Base-by-base conservation (phyloP, 2,329 filamentous ascomycete species). In the Fusarium sublunatum region DNA sequence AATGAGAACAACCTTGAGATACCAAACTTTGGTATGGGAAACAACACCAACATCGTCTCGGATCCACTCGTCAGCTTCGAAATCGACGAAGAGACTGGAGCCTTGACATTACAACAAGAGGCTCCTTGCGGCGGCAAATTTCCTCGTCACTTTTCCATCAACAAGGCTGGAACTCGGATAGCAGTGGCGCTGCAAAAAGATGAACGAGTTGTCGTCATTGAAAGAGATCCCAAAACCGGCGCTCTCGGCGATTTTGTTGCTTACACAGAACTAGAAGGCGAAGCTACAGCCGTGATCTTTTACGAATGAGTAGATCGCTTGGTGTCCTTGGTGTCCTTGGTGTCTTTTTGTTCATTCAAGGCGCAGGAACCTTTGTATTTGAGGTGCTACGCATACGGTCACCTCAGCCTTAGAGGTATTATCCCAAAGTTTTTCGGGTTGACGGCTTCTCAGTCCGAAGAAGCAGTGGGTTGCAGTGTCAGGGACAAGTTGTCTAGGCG, bases 101-200 rank as follows among this genome's bases (percentile, higher is more conserved):
- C 75, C 2, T 78, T 92, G 25, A 75, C 70, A 1, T 81, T 86
- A 53, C 72, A 85, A 4, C 83, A 89, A 67, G 79, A 86, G 26
- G 82, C 82, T n/a, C 81, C 89, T 0, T 83, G 87, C 0, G 88
- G 88, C 44, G 91, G 91, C 3, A 74, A 77, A 7, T 83, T 82
- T 52, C 91, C 91, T 0, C 82, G 91, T 22, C 88, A 90, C 36
- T 90, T 91, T 73, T 83, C 82, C 46, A 76, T 91, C 53, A 92
- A 89, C 74, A 81, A 81, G 60, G 83, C 82, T 10, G 90, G 90
- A 1, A 81, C 82, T 51, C 75, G 89, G 56, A 76, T 92, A 4
- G 90, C 88, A 2, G 85, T 92, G 26, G 89, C 83, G 1, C 80
- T 90, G 63, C 88, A 92, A 75, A 75, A 76, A 13, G 86, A 86